Base-by-base conservation (phyloP, 352 stramenopile species). In the Phytophthora pini region DNA sequence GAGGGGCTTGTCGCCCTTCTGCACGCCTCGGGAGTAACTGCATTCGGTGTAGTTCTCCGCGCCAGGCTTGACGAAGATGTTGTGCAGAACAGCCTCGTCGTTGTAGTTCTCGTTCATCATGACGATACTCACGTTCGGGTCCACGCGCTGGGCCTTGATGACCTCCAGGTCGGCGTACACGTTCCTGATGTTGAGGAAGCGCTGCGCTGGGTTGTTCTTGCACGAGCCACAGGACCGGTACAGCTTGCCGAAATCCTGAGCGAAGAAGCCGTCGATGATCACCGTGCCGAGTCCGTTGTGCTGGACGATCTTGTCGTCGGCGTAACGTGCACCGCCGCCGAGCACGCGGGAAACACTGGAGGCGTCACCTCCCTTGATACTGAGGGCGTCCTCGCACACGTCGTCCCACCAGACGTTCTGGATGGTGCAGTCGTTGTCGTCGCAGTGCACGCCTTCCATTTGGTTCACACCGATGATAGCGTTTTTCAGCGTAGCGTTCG, bases 401-500 rank as follows among this genome's bases (percentile, higher is more conserved):
- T 72, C 65, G 7, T 72, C 57, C 64, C 64, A 72, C 64, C 56
- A 72, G 3, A 72, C 64, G 40, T 72, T 72, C 5, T 63, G 27
- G 17, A 73, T 61, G 8, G 40, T 69, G 43, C 65, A 73, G 49
- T 65, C 49, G n/a, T 61, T 48, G 4, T 48, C 15, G 29, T 72
- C 65, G n/a, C 65, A 72, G 53, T 72, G 64, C 3, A 72, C 57
- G 12, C 61, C 61, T 50, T 65, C 76, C 56, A 68, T 65, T 63
- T 87, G 75, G 68, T 83, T 75, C 51, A 52, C 59, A 36, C 79
- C 79, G 31, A 88, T 84, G 66, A 88, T 88, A n/a, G 61, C 79
- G 51, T 88, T 86, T 56, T 79, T 77, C 17, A 88, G 72, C 8
- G 73, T 87, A 1, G 66, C 78, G n/a, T 66, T 69, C 0, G 76